Evolutionary conservation across 1,284 basidiomycete species (phyloP).

Genomic region (Takashimella tepidaria): DNA sequence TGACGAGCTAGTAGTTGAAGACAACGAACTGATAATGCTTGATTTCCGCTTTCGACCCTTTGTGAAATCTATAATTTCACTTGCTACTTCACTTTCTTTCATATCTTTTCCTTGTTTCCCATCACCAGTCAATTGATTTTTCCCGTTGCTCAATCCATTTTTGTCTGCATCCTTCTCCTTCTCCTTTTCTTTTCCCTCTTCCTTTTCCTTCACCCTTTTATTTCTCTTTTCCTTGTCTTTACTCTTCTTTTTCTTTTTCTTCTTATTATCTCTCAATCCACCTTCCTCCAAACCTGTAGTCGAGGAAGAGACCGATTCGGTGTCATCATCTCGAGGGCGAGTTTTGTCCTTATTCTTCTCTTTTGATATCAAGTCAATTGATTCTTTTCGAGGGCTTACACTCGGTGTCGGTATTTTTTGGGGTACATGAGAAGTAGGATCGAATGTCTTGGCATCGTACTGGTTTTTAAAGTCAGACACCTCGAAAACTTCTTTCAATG

Average conservation of each 20-base stretch:
- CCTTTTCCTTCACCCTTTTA: not conserved
- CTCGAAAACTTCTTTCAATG: not conserved
- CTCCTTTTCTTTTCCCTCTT: not conserved
- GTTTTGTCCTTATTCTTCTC: too few species aligned
- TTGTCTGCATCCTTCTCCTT: not conserved
- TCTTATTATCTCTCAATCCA: too few species aligned
- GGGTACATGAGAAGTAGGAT: slow-evolving; percentile 6
- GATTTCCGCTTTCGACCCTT: too few species aligned
- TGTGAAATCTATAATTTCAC: too few species aligned
- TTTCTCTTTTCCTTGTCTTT: not conserved
- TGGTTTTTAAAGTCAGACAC: slow-evolving; percentile 2
- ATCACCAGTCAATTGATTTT: too few species aligned
- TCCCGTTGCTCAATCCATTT: not conserved
- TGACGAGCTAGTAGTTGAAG: too few species aligned
- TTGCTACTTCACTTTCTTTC: too few species aligned
- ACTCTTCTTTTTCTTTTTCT: not conserved
- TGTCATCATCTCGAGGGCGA: slow-evolving; percentile 5
- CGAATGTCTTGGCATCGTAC: slow-evolving; percentile 26
- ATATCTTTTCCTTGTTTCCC: too few species aligned
- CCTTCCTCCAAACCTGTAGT: too few species aligned
- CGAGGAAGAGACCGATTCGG: not conserved
- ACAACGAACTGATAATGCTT: too few species aligned
- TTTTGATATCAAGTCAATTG: too few species aligned
- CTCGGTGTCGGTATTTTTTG: not conserved
- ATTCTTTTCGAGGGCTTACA: too few species aligned